Conservation (phyloP, 441 rosid species). For the Eugenia klotzschiana region DNA sequence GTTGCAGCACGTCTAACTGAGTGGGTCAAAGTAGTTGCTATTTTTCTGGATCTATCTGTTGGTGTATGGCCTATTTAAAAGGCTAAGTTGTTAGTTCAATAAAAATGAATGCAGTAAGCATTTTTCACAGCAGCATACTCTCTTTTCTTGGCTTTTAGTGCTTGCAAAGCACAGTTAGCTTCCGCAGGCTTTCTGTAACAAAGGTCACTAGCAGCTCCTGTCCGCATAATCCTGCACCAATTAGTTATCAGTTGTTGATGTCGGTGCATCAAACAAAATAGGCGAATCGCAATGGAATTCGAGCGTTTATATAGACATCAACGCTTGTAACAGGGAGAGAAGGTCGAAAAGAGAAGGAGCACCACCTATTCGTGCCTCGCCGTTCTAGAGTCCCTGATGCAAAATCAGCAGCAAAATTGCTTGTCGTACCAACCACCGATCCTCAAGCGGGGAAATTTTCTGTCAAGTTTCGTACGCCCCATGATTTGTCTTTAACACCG, state of each 20-base stretch:
- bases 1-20: no score
- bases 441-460: background rate
- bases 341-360: background rate
- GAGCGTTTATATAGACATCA: background rate
- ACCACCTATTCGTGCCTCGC: constrained; percentile 26
- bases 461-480: background rate
- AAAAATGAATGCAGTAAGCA: no score
- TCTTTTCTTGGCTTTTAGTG: no score
- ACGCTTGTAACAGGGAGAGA: background rate
- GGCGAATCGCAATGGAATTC: background rate
- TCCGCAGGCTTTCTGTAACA: no score
- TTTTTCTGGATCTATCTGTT: no score
- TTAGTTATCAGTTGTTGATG: background rate
- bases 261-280: background rate
- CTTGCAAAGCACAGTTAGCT: no score
- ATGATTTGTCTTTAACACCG: constrained; percentile 6
- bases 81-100: no score
- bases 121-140: no score
- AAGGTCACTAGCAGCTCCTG: constrained; percentile 28
- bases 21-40: no score
- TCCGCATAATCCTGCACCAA: constrained; percentile 25
- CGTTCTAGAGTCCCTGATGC: constrained; percentile 25
- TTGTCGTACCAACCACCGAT: constrained; percentile 5
- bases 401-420: constrained; percentile 13
- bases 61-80: no score